Evolutionary conservation across 768 basidiomycete genomes (phyloP).

Genomic region (Lentinus tigrinus): DNA sequence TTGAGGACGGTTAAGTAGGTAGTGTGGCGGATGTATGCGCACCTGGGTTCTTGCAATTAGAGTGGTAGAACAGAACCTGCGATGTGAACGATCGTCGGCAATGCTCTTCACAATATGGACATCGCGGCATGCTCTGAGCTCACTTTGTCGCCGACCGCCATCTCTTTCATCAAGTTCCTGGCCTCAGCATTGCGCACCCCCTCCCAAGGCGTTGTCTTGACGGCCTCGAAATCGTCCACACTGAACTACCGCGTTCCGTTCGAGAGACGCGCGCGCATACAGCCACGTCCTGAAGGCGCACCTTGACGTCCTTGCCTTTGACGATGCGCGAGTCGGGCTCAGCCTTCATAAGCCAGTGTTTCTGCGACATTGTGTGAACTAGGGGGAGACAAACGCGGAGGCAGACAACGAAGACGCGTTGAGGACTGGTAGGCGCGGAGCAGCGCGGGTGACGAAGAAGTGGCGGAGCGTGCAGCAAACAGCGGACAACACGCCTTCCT

Average conservation of each 20-base stretch:
- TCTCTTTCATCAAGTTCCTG: conserved; percentile 79
- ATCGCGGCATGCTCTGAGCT: conserved; percentile 12
- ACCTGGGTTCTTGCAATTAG: conserved; percentile 84
- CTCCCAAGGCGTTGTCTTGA: conserved; percentile 76
- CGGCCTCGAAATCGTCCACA: conserved; percentile 79
- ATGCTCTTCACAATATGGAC: background rate
- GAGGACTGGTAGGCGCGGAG: conserved; percentile 7
- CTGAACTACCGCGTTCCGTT: conserved; percentile 55
- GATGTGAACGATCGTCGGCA: conserved; percentile 2
- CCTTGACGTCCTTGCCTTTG: conserved; percentile 88
- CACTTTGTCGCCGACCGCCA: conserved; percentile 75
- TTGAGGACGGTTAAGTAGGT: background rate
- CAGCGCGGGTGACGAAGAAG: conserved; percentile 15
- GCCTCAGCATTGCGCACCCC: conserved; percentile 87
- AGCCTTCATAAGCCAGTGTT: conserved; percentile 78
- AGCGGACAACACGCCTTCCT: conserved; percentile 29
- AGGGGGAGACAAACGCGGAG: background rate
- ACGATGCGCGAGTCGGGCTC: conserved; percentile 83
- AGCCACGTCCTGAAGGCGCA: conserved; percentile 27
- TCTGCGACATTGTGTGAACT: conserved; percentile 17
- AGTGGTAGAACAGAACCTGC: conserved; percentile 84
- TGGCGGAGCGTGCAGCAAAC: conserved; percentile 26
- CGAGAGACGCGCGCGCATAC: conserved; percentile 10
- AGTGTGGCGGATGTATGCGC: conserved; percentile 14
- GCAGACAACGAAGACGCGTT: conserved; percentile 5